Base-by-base conservation (phyloP, 2,329 filamentous ascomycete genomes). In the Xylaria sp. region DNA sequence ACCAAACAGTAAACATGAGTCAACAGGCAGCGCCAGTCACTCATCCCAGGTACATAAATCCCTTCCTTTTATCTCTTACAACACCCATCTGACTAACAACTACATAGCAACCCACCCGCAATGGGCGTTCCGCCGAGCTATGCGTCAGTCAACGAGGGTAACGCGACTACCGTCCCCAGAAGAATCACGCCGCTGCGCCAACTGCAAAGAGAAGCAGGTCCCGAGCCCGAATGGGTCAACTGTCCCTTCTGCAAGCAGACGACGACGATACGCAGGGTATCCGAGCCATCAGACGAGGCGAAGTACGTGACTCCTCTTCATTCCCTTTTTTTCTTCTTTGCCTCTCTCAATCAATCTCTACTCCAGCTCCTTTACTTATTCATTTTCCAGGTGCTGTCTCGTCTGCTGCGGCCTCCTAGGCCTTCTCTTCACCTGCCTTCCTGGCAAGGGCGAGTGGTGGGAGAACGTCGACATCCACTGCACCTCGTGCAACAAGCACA, bases 381-480 rank as follows among this genome's bases (percentile, higher is more conserved):
- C 7, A 18, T 36, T 36, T 2, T 43, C 5, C 18, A 64, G 61
- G 43, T 64, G 61, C 20, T n/a, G 58, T 12, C 3, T 48, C 5
- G 8, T 58, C 15, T 65, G 62, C 15, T 65, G 62, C 46, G 57
- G 55, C 20, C 7, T 20, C 2, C 12, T 25, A 13, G 34, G 56
- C 18, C 8, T 65, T n/a, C 7, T 46, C 4, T 3, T 41, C 9
- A 18, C 25, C 1, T 60, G 58, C n/a, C 6, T 56, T 20, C 36
- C 45, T 2, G 9, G n/a, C n/a, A 4, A 10, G 3, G 23, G 30
- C 9, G 23, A 63, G 23, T 53, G 46, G 46, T 45, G 30, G 18
- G 45, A 45, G 62, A 65, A 60, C 20, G 30, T 60, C 56, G 62
- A 65, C 34, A 46, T 65, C 15, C 62, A 65, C 34, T 65, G 62